Evolutionary conservation across 768 basidiomycete genomes (phyloP).

Genomic region (Podaxis sp.): DNA sequence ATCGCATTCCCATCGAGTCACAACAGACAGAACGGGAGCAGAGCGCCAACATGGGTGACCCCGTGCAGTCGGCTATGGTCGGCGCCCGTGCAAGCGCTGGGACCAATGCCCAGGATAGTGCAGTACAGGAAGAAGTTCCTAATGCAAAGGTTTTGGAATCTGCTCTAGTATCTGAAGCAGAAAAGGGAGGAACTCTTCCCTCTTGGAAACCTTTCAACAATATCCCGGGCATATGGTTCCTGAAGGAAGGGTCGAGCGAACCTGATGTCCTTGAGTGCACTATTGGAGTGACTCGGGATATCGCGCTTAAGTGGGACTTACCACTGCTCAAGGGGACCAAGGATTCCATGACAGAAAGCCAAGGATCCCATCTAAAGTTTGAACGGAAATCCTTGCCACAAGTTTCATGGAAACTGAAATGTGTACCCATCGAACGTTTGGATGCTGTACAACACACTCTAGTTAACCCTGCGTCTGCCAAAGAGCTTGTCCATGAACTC

Average conservation of each 20-base stretch:
- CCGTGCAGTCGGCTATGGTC: not conserved
- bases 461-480: slow-evolving; percentile 17
- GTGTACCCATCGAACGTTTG: slow-evolving; percentile 28
- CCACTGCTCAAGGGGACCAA: not conserved
- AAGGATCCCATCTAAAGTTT: not conserved
- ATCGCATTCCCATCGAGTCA: not conserved
- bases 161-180: not conserved
- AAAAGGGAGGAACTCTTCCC: not conserved
- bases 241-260: slow-evolving; percentile 29
- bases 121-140: not conserved
- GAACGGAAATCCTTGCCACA: slow-evolving; percentile 17
- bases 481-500: slow-evolving; percentile 26
- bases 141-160: not conserved
- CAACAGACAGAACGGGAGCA: not conserved
- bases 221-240: slow-evolving; percentile 44
- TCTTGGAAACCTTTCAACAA: slow-evolving; percentile 27
- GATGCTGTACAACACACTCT: slow-evolving; percentile 21
- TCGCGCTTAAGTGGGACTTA: slow-evolving; percentile 34
- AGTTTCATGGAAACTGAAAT: slow-evolving; percentile 34
- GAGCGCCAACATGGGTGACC: not conserved
- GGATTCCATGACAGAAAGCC: not conserved
- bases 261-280: slow-evolving; percentile 34
- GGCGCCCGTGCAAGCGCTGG: not conserved
- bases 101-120: not conserved
- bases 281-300: slow-evolving; percentile 37